Evolutionary conservation across 805 yeast genomes (phyloP), one percentile per base, ranked within the genome.

Genomic region (Pichia californica): DNA sequence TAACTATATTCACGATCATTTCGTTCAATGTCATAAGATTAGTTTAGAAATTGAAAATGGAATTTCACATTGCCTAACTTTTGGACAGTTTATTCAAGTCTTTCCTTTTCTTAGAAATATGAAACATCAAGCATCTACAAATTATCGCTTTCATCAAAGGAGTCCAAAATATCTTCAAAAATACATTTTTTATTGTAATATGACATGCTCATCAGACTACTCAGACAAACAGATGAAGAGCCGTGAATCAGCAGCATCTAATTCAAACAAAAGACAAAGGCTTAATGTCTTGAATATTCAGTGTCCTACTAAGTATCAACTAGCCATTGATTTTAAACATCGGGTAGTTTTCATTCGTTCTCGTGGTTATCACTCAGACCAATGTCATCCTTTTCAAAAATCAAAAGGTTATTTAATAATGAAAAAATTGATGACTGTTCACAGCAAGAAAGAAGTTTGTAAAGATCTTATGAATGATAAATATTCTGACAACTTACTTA

Each of bases 11-110:
- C 5, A 8, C 5, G 8, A 21, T 21, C 25, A 21, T 76, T 69
- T 46, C 77, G 70, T 56, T 88, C 89, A 64, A 87, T 87, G 48
- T 77, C 71, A 53, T 77, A 73, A 0, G 18, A 11, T 18, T 3
- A 28, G 13, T 3, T 4, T 33, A 5, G 9, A 23, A 14, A 14
- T 33, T 14, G 36, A 33, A 14, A 21, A 2, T 21, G 36, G 36
- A 7, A 15, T 7, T 3, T 21, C 36, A 11, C n/a, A 14, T n/a
- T 33, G 36, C 13, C 23, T 21, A 7, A 14, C 28, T 7, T 23
- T 33, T 10, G 20, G 20, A 10, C 28, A 33, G 7, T 33, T 33
- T 23, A 20, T 23, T 3, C 13, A 14, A n/a, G 28, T 33, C 11
- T 21, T 21, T 33, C 36, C 36, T 19, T 23, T 33, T 23, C 5